Evolutionary conservation across 2,329 filamentous ascomycete species (phyloP), one percentile per base, ranked within the genome.

Genomic region (Colletotrichum lentis): DNA sequence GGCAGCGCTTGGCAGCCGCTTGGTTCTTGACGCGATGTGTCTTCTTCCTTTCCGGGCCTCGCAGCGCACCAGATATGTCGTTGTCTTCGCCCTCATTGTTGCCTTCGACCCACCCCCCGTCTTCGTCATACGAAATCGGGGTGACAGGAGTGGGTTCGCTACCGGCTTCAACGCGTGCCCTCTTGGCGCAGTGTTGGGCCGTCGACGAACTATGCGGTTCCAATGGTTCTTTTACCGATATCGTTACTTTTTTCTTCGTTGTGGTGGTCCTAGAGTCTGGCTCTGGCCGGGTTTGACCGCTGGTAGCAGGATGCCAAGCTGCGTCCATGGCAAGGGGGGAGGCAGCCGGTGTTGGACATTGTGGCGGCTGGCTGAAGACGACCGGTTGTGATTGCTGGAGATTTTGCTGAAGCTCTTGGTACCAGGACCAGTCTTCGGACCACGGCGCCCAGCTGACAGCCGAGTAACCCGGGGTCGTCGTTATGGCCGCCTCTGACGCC

Each of bases 1-100:
- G 62, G 16, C 62, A 69, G 10, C 67, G 57, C 53, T 66, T 69
- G 3, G 67, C 67, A 1, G 67, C 62, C 1, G 52, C 67, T 5
- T 61, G 62, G 4, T 69, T 69, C 18, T 62, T 69, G 18, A 62
- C 37, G 2, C 53, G 62, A 7, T 69, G 50, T 2, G 49, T 64
- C 12, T 49, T 69, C 1, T 54, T 62, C 1, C 16, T 18, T 10
- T 50, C 16, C 3, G 7, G 2, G 18, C 24, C 14, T 5, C 14
- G 14, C 3, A 39, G 27, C 6, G 12, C 37, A 5, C 7, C n/a
- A 11, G 16, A 8, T 3, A 18, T 31, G 16, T 50, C 16, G 7
- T 16, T 50, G 3, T n/a, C 24, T 10, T 18, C 6, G 5, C 31
- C 7, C 22, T 14, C n/a, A 11, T 4, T 12, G 2, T 31, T 2